These are phyloP conservation scores for Torulaspora indica DNA, from an alignment of 805 yeast genomes.

Conservation along the genomic window DNA sequence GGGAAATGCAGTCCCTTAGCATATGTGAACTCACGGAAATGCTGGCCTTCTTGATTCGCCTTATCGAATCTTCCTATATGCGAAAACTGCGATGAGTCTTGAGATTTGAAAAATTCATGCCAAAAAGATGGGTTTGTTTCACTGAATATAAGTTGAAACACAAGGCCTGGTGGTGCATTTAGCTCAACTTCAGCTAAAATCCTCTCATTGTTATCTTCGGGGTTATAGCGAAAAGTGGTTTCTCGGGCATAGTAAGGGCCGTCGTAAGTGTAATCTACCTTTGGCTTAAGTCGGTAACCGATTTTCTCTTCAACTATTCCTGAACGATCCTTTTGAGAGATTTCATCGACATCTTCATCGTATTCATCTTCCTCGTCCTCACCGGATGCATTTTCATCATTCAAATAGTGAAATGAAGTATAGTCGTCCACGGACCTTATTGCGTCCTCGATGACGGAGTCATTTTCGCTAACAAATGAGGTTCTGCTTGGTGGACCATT, in stretches of 20 bases:
- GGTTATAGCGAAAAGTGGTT: slow-evolving; percentile 47
- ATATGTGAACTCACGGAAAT: slow-evolving; percentile 57
- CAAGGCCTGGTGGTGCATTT: slow-evolving; percentile 71
- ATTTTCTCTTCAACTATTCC: slow-evolving; percentile 19
- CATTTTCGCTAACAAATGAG: slow-evolving; percentile 23
- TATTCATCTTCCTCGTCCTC: slow-evolving; percentile 37
- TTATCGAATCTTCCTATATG: slow-evolving; percentile 34
- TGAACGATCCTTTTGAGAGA: slow-evolving; percentile 22
- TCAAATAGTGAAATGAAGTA: slow-evolving; percentile 14
- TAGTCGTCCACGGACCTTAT: slow-evolving; percentile 45
- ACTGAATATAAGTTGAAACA: slow-evolving; percentile 69
- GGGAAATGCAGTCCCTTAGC: slow-evolving; percentile 71
- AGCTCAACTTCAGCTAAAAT: slow-evolving; percentile 49
- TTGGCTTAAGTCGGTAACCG: slow-evolving; percentile 35
- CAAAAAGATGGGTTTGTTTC: slow-evolving; percentile 43
- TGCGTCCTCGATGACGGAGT: slow-evolving; percentile 33
- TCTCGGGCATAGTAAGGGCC: slow-evolving; percentile 66
- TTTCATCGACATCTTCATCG: slow-evolving; percentile 25
- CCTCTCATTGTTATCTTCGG: slow-evolving; percentile 46
- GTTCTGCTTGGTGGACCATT: slow-evolving; percentile 30
- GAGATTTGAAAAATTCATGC: slow-evolving; percentile 39
- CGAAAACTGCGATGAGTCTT: slow-evolving; percentile 38
- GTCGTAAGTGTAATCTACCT: slow-evolving; percentile 41
- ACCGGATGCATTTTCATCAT: slow-evolving; percentile 16
- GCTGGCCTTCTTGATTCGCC: slow-evolving; percentile 39